Conservation (phyloP, 2,329 filamentous ascomycete genomes). For the Aspergillus aculeatinus region DNA sequence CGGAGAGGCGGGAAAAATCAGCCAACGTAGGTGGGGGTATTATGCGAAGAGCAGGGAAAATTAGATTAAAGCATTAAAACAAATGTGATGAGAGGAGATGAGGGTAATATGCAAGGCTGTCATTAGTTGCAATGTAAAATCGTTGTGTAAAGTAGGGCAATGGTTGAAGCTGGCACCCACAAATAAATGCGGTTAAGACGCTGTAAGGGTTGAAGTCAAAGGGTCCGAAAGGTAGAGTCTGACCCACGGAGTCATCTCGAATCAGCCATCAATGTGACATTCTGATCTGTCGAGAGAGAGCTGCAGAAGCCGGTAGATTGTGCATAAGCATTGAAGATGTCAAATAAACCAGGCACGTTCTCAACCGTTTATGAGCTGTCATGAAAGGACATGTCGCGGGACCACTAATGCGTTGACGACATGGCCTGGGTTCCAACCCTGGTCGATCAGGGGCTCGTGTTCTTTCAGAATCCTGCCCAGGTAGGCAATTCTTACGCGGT, state of each 20-base stretch:
- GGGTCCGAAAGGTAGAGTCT: not conserved
- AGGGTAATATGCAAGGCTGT: not conserved
- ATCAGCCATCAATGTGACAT: too few relatives aligned
- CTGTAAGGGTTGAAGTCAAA: not conserved
- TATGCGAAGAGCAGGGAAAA: not conserved
- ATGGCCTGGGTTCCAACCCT: conserved; percentile 74
- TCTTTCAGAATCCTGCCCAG: conserved; percentile 78
- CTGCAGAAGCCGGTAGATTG: not conserved
- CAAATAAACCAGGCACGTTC: not conserved
- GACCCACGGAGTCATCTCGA: not conserved
- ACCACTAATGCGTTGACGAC: conserved; percentile 75
- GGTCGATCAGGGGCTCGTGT: conserved; percentile 59
- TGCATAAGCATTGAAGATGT: not conserved
- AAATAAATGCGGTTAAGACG: not conserved
- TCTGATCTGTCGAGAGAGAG: not conserved
- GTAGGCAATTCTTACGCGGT: conserved; percentile 71
- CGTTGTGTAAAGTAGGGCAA: not conserved
- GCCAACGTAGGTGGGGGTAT: not conserved
- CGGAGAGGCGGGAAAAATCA: not conserved
- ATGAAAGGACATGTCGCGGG: conserved; percentile 18
- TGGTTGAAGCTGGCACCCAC: too few relatives aligned
- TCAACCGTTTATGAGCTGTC: not conserved
- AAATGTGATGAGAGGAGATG: not conserved
- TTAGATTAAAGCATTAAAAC: not conserved
- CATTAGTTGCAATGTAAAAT: not conserved